phyloP scores from a whole-genome alignment of 805 yeast species.

The Spathaspora arborariae region DNA sequence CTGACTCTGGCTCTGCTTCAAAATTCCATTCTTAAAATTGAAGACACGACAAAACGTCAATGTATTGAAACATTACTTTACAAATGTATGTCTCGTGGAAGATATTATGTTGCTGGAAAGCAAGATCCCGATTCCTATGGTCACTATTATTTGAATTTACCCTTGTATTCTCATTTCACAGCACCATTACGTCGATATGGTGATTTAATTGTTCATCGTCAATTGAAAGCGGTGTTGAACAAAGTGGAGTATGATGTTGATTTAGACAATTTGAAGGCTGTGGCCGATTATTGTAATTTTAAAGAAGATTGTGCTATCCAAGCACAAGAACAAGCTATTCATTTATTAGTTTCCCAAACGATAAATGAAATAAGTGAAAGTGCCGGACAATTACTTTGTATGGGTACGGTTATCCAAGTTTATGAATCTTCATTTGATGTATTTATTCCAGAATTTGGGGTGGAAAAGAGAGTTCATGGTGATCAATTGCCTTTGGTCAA shows the following conservation, averaged over 20 bases:
- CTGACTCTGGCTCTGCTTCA: conserved; percentile 68
- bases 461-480: conserved; percentile 94
- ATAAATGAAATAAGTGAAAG: conserved; percentile 67
- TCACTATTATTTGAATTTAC: conserved; percentile 78
- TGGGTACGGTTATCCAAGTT: conserved; percentile 87
- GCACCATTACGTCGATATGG: conserved; percentile 90
- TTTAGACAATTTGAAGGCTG: conserved; percentile 67
- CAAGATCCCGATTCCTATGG: conserved; percentile 73
- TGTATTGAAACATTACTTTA: conserved; percentile 75
- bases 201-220: conserved; percentile 90
- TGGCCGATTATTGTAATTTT: conserved; percentile 91
- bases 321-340: conserved; percentile 95
- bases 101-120: conserved; percentile 84
- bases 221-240: conserved; percentile 64
- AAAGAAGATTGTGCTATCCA: conserved; percentile 89
- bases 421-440: conserved; percentile 96
- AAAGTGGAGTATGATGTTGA: conserved; percentile 29
- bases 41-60: conserved; percentile 58
- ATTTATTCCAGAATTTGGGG: conserved; percentile 86
- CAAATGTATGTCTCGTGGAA: conserved; percentile 82
- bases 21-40: conserved; percentile 61
- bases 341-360: conserved; percentile 76
- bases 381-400: conserved; percentile 78
- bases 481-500: conserved; percentile 90
- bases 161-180: conserved; percentile 90